These are phyloP conservation scores for Solanum hybrid DNA, from an alignment of 305 asterid species.

Conservation along the genomic window DNA sequence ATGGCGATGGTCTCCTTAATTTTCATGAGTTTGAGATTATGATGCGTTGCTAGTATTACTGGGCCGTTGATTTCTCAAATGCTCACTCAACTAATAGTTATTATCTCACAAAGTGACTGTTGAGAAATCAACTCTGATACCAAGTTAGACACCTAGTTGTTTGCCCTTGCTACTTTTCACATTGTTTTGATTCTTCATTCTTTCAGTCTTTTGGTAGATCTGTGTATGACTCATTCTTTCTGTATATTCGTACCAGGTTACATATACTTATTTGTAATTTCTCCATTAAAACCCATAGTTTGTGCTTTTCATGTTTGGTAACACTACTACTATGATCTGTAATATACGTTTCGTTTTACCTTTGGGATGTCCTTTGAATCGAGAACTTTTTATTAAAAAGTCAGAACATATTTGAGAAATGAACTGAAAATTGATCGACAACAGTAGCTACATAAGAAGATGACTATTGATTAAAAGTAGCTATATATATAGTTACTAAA, in stretches of 20 bases:
- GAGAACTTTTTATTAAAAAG: neutral
- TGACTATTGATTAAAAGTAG: neutral
- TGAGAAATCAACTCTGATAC: neutral
- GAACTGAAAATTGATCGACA: neutral
- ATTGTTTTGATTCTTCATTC: no score
- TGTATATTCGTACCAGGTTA: neutral
- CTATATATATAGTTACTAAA: neutral
- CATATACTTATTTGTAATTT: neutral
- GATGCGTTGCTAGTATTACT: constrained; percentile 27
- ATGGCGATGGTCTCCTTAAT: constrained; percentile 52
- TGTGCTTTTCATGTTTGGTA: neutral
- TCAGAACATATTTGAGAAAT: neutral
- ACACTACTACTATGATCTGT: neutral
- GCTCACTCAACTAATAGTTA: neutral
- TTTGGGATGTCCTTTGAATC: neutral
- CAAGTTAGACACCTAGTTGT: neutral
- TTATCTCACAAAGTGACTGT: neutral
- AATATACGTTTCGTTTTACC: neutral
- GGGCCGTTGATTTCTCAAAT: neutral
- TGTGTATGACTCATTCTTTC: neutral
- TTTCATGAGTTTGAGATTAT: constrained; percentile 60
- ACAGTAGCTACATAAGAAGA: neutral
- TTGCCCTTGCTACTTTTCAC: neutral
- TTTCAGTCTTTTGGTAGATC: neutral
- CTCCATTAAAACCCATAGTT: neutral